Evolutionary conservation across 768 basidiomycete species (phyloP).

Genomic region (Lactifluus piperatus): DNA sequence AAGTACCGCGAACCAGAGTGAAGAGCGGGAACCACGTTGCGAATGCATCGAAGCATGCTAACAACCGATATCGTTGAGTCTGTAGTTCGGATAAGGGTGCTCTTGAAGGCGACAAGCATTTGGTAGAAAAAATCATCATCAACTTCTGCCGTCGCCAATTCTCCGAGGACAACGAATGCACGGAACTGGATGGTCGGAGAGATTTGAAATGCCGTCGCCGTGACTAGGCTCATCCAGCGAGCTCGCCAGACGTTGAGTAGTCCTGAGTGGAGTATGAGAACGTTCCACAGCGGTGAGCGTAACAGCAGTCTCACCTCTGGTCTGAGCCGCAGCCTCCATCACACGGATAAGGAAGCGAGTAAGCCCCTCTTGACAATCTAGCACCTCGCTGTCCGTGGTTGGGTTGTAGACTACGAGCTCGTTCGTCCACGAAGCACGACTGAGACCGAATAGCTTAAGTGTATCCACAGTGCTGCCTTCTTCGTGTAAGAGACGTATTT

Average conservation of each 20-base stretch:
- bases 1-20: slow-evolving; percentile 63
- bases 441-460: slow-evolving; percentile 67
- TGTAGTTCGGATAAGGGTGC: slow-evolving; percentile 56
- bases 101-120: slow-evolving; percentile 80
- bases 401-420: slow-evolving; percentile 58
- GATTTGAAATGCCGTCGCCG: slow-evolving; percentile 83
- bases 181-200: slow-evolving; percentile 83
- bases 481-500: slow-evolving; percentile 54
- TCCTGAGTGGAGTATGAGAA: slow-evolving; percentile 33
- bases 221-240: slow-evolving; percentile 86
- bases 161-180: slow-evolving; percentile 75
- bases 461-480: slow-evolving; percentile 48
- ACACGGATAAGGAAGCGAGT: slow-evolving; percentile 53
- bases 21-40: slow-evolving; percentile 65
- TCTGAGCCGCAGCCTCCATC: slow-evolving; percentile 55
- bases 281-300: slow-evolving; percentile 10
- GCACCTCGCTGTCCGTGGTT: slow-evolving; percentile 40
- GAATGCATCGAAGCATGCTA: slow-evolving; percentile 84
- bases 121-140: slow-evolving; percentile 93
- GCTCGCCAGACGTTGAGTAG: slow-evolving; percentile 85
- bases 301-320: slow-evolving; percentile 45
- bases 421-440: slow-evolving; percentile 50
- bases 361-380: slow-evolving; percentile 62
- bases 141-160: slow-evolving; percentile 75
- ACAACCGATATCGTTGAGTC: slow-evolving; percentile 68